Evolutionary conservation across 495 filamentous ascomycete genomes (phyloP).

Genomic region (Staphylotrichum longicolle): DNA sequence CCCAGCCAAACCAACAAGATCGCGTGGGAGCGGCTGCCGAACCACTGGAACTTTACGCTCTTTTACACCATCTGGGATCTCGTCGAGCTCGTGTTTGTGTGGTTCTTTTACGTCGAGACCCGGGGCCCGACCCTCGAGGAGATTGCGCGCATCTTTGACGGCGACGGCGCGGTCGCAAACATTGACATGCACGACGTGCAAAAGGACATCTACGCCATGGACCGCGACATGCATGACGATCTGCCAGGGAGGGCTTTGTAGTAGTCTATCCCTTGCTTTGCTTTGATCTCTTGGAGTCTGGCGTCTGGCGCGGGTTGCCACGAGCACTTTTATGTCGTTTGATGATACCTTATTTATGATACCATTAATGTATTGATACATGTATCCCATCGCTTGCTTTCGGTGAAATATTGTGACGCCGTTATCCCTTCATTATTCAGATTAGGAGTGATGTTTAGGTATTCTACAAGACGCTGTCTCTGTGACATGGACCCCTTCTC

Average conservation of each 20-base stretch:
- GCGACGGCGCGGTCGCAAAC: slow-evolving; percentile 52
- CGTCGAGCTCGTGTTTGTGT: slow-evolving; percentile 59
- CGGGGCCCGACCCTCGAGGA: slow-evolving; percentile 64
- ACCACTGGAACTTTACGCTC: slow-evolving; percentile 61
- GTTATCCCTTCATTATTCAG: too few species aligned
- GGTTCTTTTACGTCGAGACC: slow-evolving; percentile 66
- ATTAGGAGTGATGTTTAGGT: too few species aligned
- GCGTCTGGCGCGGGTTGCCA: slow-evolving; percentile 1
- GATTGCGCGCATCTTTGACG: slow-evolving; percentile 59
- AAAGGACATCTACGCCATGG: slow-evolving; percentile 44
- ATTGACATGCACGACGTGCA: slow-evolving; percentile 49
- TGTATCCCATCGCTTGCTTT: too few species aligned
- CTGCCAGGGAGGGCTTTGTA: slow-evolving; percentile 21
- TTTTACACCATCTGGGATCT: slow-evolving; percentile 63
- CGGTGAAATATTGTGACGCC: too few species aligned
- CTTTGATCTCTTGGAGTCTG: slow-evolving; percentile 5
- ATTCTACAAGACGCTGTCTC: too few species aligned
- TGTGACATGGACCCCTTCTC: too few species aligned
- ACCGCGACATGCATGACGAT: slow-evolving; percentile 32
- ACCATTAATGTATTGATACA: background rate
- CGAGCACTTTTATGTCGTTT: background rate
- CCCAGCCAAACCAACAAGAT: slow-evolving; percentile 60
- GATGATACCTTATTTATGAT: slow-evolving; percentile 7
- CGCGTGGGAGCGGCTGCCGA: slow-evolving; percentile 53
- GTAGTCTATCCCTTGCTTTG: background rate